phyloP scores from a whole-genome alignment of 352 stramenopile species.

The Phytopythium montanum region DNA sequence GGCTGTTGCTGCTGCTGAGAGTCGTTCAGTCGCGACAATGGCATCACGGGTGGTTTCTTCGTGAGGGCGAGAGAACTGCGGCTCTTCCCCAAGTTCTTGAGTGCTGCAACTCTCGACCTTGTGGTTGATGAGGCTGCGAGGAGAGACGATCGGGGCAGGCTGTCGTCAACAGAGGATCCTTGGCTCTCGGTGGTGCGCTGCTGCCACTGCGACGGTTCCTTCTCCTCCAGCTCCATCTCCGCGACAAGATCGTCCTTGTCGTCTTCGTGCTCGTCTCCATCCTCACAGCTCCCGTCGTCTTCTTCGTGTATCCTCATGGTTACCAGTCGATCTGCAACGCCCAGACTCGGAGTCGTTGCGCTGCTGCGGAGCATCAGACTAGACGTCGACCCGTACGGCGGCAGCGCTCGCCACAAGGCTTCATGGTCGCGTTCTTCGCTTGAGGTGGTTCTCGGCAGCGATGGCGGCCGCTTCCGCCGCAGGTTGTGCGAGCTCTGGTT shows the following conservation, averaged over 20 bases:
- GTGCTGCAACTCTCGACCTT: neutral
- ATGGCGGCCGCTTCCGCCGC: conserved; percentile 35
- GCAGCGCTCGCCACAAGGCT: conserved; percentile 4
- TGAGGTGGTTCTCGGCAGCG: conserved; percentile 4
- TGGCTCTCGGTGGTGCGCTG: neutral
- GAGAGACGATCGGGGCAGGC: neutral
- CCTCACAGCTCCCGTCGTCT: neutral
- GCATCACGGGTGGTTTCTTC: neutral
- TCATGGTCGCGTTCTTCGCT: neutral
- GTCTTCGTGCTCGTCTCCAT: neutral
- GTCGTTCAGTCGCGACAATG: neutral
- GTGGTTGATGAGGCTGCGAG: neutral
- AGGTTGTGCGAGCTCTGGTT: conserved; percentile 7
- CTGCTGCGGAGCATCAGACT: conserved; percentile 2
- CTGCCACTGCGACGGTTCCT: neutral
- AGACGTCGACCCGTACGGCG: conserved; percentile 6
- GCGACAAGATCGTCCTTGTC: neutral
- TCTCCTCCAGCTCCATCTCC: conserved; percentile 1
- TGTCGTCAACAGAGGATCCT: neutral
- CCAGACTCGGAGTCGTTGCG: neutral
- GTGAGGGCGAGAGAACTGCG: neutral
- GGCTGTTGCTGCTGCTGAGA: neutral
- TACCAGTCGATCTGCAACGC: neutral
- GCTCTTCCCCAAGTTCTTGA: conserved; percentile 8
- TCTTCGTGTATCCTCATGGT: conserved; percentile 2